Evolutionary conservation across 768 basidiomycete species (phyloP).

Genomic region (Lentinus brumalis): DNA sequence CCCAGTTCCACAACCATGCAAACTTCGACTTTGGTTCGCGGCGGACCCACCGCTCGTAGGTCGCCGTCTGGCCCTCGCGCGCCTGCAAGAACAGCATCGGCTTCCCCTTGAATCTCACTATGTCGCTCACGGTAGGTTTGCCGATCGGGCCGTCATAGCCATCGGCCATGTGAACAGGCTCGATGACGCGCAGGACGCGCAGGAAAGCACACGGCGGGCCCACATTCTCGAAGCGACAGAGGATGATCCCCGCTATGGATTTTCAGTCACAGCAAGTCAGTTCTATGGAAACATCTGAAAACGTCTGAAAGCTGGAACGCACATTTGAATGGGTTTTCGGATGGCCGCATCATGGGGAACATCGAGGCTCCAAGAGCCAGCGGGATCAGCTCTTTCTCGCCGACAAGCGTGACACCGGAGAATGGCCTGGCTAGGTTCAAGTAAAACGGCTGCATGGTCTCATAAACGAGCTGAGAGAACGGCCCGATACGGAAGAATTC

Average conservation of each 20-base stretch:
- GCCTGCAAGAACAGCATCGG: not conserved
- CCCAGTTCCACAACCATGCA: not conserved
- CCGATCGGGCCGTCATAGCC: not conserved
- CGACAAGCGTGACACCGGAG: not conserved
- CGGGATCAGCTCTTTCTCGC: not conserved
- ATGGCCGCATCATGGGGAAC: too few species aligned
- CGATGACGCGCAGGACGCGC: slow-evolving; percentile 5
- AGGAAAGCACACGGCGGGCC: not conserved
- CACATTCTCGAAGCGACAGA: not conserved
- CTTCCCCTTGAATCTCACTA: not conserved
- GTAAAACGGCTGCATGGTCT: not conserved
- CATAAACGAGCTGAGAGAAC: slow-evolving; percentile 1
- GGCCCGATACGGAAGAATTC: not conserved
- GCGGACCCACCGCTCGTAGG: not conserved
- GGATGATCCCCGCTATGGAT: not conserved
- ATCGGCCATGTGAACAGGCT: not conserved
- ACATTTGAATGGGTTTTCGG: not conserved
- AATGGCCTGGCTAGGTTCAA: not conserved
- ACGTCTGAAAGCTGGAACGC: not conserved
- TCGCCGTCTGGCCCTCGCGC: not conserved
- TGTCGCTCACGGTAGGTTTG: not conserved
- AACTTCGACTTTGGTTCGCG: not conserved
- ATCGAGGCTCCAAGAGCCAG: not conserved
- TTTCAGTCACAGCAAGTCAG: not conserved
- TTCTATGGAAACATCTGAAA: not conserved